These are phyloP conservation scores for Ramicandelaber brevisporus DNA, from an alignment of 192 early-diverging fungal genomes.

Conservation along the genomic window DNA sequence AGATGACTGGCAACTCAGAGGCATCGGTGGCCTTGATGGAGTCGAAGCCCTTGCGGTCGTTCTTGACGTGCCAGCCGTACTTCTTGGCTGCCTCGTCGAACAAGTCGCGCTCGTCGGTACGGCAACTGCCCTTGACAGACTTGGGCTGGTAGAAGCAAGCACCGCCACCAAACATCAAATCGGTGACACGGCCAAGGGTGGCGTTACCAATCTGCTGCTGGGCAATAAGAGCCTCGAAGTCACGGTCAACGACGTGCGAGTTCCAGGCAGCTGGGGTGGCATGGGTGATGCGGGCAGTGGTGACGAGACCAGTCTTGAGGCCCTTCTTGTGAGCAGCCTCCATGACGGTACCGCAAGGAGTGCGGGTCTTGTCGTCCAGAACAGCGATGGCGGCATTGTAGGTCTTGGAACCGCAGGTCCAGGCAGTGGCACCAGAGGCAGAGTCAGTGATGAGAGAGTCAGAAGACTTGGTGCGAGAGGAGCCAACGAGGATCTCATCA, in stretches of 20 bases:
- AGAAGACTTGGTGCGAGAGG: conserved; percentile 66
- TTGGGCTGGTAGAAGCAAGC: conserved; percentile 68
- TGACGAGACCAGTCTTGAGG: conserved; percentile 74
- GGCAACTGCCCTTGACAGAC: conserved; percentile 33
- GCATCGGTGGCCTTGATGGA: conserved; percentile 7
- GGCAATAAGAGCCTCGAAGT: conserved; percentile 70
- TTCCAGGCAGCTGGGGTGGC: conserved; percentile 63
- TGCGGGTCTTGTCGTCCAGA: conserved; percentile 19
- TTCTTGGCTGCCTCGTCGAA: conserved; percentile 22
- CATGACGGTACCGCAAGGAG: conserved; percentile 76
- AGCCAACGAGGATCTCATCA: conserved; percentile 56
- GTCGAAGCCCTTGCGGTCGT: conserved; percentile 34
- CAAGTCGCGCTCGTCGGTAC: conserved; percentile 45
- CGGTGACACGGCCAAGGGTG: conserved; percentile 49
- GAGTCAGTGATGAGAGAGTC: conserved; percentile 75
- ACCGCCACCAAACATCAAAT: conserved; percentile 84
- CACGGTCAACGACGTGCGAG: conserved; percentile 53
- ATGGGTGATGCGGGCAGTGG: conserved; percentile 85
- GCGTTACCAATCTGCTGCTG: conserved; percentile 76
- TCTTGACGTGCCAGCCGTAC: conserved; percentile 34
- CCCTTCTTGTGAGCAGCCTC: conserved; percentile 73
- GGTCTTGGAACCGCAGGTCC: conserved; percentile 66
- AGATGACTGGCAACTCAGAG: conserved; percentile 34
- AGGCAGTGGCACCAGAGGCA: conserved; percentile 94
- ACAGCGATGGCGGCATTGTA: conserved; percentile 90